Evolutionary conservation across 352 stramenopile genomes (phyloP), one percentile per base, ranked within the genome.

Genomic region (Pythium utonaiense): DNA sequence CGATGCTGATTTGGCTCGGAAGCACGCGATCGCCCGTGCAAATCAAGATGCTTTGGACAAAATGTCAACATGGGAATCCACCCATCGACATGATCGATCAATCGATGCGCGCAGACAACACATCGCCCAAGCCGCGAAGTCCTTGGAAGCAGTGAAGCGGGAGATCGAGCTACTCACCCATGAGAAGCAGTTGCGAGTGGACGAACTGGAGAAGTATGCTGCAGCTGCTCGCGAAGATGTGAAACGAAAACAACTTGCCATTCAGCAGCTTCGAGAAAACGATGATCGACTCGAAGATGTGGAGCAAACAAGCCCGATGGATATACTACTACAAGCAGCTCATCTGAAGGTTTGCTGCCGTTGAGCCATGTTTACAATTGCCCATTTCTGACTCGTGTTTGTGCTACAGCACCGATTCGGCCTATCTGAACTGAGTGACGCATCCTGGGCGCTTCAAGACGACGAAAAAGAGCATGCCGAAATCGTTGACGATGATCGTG

Each of bases 271-370:
- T 19, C 73, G 81, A 24, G 64, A 78, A 17, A 42, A 47, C 25
- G 42, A 60, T 51, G 63, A 77, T 6, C 28, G 36, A 10, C n/a
- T 13, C 28, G 42, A 48, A 21, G 44, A 25, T 44, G 47, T 60
- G n/a, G 65, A 63, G 21, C 60, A 53, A 25, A 58, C 65, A 27
- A 87, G 64, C 31, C 66, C 78, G 21, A 47, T 91, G 0, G 74
- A 82, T 42, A 47, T 91, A 10, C 60, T 90, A 30, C 61, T 76
- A 17, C 74, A 70, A 44, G 66, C 64, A 2, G 69, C 42, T 3
- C 77, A 91, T 50, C 70, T 91, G 14, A 88, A 88, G 77, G 80
- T n/a, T n/a, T n/a, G n/a, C n/a, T n/a, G n/a, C n/a, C n/a, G n/a
- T n/a, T n/a, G n/a, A n/a, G n/a, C n/a, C n/a, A n/a, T n/a, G n/a